Base-by-base conservation (phyloP, 768 basidiomycete genomes). In the Pisolithus tinctorius region DNA sequence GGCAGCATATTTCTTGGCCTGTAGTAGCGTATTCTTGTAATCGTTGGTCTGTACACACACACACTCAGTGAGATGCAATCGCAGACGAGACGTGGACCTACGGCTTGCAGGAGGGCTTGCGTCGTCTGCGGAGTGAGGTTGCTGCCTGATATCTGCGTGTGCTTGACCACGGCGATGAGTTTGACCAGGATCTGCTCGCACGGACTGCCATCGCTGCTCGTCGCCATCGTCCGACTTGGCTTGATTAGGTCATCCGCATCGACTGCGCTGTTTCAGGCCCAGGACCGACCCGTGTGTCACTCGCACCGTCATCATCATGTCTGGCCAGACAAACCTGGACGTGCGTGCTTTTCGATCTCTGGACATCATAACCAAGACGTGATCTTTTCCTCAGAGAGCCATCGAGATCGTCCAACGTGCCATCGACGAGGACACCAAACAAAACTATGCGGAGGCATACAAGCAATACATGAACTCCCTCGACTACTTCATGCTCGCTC, bases 401-500 rank as follows among this genome's bases (percentile, higher is more conserved):
- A 90, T 96, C 63, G 89, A 91, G 60, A 82, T 96, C 51, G 91
- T 96, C 25, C 89, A 93, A 71, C 81, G 82, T 57, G 93, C 93
- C 51, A 94, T 95, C 61, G 93, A 93, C 51, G 86, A 90, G 55
- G 96, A 99, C 71, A 77, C 79, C 55, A 93, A 93, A 68, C 85
- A 88, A 69, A 91, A 96, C 70, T 99, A 97, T 72, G 74, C 80
- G 6, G 93, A 94, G 61, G 94, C 94, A 17, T 95, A 91, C 80
- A 94, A 89, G 73, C 80, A 84, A 57, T 96, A 96, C 71, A 86
- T 88, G 75, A 95, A 97, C 76, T 79, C 91, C 1, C 79, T 98
- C 53, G 96, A 99, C 65, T 99, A 95, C 67, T 99, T 99, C 69
- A 92, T 97, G 88, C 88, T 97, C 58, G 93, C 94, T 8, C 75